These are phyloP conservation scores for Chaetomidium leptoderma DNA, from an alignment of 495 filamentous ascomycete genomes.

Conservation along the genomic window DNA sequence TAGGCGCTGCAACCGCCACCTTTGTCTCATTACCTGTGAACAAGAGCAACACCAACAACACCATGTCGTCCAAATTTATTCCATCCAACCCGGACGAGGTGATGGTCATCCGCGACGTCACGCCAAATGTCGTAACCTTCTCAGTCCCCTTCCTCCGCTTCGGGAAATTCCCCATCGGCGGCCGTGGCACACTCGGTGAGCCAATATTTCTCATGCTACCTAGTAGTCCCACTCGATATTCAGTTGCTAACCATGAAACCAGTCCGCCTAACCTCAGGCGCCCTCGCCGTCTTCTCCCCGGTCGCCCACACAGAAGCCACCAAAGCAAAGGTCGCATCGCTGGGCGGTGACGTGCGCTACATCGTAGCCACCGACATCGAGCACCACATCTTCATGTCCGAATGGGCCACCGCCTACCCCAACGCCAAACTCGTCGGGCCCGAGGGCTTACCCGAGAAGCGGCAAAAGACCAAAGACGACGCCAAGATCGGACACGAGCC, in stretches of 20 bases:
- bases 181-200: constrained; percentile 78
- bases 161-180: constrained; percentile 75
- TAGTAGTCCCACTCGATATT: background rate
- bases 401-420: constrained; percentile 78
- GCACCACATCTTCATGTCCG: constrained; percentile 84
- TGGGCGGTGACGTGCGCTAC: constrained; percentile 73
- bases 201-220: no score
- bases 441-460: constrained; percentile 82
- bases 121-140: constrained; percentile 73
- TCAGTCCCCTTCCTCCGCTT: constrained; percentile 83
- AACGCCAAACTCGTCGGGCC: constrained; percentile 74
- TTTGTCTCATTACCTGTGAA: background rate
- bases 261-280: constrained; percentile 73
- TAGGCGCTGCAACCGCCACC: background rate
- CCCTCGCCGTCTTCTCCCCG: constrained; percentile 88
- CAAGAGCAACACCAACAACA: constrained; percentile 9
- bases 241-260: background rate
- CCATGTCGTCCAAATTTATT: constrained; percentile 46
- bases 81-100: constrained; percentile 64
- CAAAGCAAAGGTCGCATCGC: constrained; percentile 56
- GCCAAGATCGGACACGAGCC: constrained; percentile 62
- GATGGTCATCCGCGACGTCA: constrained; percentile 83
- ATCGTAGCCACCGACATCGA: constrained; percentile 82
- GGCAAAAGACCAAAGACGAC: constrained; percentile 49
- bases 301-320: constrained; percentile 75